Percentiles rank a stretch among this genome's conserved stretches.
These are phyloP conservation scores for Nannochloropsis salina DNA, from an alignment of 108 stramenopile species.

Conservation along the genomic window DNA sequence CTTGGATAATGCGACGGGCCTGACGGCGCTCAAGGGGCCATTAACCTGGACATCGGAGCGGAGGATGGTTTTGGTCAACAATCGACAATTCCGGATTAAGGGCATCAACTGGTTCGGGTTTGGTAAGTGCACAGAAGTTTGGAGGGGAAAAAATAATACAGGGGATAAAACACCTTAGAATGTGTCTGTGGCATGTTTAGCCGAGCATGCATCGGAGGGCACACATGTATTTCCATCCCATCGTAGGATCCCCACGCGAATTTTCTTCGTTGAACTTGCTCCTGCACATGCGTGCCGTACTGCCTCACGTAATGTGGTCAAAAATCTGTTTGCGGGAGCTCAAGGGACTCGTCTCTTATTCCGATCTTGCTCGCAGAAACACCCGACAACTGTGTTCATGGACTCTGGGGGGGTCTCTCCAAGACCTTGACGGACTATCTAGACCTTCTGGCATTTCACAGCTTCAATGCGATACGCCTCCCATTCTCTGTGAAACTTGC, in stretches of 20 bases:
- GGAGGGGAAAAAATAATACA: too few species aligned
- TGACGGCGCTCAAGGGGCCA: background rate
- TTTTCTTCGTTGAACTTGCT: too few species aligned
- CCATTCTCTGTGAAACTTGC: slow-evolving; percentile 1
- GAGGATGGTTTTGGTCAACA: background rate
- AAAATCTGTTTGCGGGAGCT: too few species aligned
- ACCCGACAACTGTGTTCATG: background rate
- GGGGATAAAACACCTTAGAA: too few species aligned
- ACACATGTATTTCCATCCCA: too few species aligned
- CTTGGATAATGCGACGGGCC: too few species aligned
- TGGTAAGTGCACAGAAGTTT: background rate
- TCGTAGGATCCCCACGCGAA: too few species aligned
- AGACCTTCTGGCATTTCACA: background rate
- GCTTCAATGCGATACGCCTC: background rate
- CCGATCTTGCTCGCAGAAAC: background rate
- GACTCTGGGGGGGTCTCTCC: background rate
- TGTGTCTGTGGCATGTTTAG: too few species aligned
- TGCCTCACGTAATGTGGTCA: too few species aligned
- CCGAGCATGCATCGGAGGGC: too few species aligned
- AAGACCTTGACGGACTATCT: slow-evolving; percentile 2
- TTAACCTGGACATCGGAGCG: slow-evolving; percentile 13
- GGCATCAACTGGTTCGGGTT: slow-evolving; percentile 13
- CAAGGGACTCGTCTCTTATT: too few species aligned
- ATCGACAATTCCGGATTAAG: background rate
- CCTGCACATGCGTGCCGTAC: too few species aligned